These are phyloP conservation scores for Cyclotella baltica DNA, from an alignment of 108 stramenopile species.

Conservation along the genomic window DNA sequence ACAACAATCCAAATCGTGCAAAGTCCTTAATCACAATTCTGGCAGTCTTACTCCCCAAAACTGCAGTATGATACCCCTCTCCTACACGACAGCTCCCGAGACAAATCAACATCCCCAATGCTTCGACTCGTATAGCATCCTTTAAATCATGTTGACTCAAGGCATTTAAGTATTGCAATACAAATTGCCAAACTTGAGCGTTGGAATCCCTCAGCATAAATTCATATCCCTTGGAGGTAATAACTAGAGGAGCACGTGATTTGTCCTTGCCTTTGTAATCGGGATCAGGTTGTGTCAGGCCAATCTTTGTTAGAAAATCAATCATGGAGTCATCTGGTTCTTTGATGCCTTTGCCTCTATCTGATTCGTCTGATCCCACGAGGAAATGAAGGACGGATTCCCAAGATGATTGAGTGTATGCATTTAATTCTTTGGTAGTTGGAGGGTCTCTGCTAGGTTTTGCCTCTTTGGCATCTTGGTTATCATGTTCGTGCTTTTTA, in stretches of 20 bases:
- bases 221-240: conserved; percentile 87
- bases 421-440: conserved; percentile 73
- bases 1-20: conserved; percentile 77
- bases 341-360: conserved; percentile 37
- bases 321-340: conserved; percentile 77
- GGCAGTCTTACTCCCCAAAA: conserved; percentile 61
- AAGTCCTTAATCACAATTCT: conserved; percentile 77
- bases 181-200: conserved; percentile 89
- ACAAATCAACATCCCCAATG: conserved; percentile 77
- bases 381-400: conserved; percentile 87
- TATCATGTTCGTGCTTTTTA: conserved; percentile 19
- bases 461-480: conserved; percentile 9
- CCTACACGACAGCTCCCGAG: conserved; percentile 74
- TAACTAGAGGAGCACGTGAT: conserved; percentile 77
- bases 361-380: conserved; percentile 71
- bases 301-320: conserved; percentile 72
- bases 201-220: conserved; percentile 85
- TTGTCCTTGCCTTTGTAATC: conserved; percentile 68
- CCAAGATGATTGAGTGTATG: conserved; percentile 83
- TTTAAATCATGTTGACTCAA: conserved; percentile 46
- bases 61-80: conserved; percentile 69
- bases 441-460: conserved; percentile 56
- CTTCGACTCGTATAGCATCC: conserved; percentile 64
- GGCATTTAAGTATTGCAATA: conserved; percentile 74
- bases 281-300: conserved; percentile 85